Evolutionary conservation across 2,329 filamentous ascomycete genomes (phyloP), one percentile per base, ranked within the genome.

Genomic region (Colletotrichum sansevieriae): DNA sequence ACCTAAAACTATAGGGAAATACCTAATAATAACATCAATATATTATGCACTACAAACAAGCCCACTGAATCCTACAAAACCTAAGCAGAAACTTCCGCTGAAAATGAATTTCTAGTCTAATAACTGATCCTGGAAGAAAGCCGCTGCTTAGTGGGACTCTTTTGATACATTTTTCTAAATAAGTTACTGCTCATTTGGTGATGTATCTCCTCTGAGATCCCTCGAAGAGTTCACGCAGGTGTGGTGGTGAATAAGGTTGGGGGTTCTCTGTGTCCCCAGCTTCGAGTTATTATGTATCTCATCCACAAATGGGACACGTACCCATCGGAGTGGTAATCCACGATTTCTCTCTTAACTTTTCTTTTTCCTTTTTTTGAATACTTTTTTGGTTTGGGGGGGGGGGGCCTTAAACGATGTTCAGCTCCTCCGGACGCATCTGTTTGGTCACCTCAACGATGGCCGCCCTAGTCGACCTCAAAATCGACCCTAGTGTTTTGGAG

Each of bases 381-480:
- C 15, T 73, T 69, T 71, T 83, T 83, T 18, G 18, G 18, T 18
- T 18, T 1, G 18, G 18, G 18, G 18, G 18, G 4, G 75, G 73
- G 33, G 63, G 77, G 8, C 74, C 78, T 57, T 82, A 83, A 46
- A 83, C 74, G 39, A 76, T 74, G 41, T 80, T 77, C 10, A 83
- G 73, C 29, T 81, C 79, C 63, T 82, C 80, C 35, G 82, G 74
- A 20, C 75, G 79, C 15, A 76, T 75, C 13, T 75, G 74, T 64
- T 80, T 80, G 3, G 80, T 82, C 74, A 83, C 80, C 58, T 82
- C 80, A 2, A 80, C 70, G 20, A 83, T 80, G 1, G 22, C 22
- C 3, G 22, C 22, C 4, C 3, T 22, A 4, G 22, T 22, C 22
- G 22, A 22, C 22, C 2, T 4, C 22, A 22, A 22, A 22, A 22